phyloP scores from a whole-genome alignment of 805 yeast species.

The Cyberlindnera mississippiensis region DNA sequence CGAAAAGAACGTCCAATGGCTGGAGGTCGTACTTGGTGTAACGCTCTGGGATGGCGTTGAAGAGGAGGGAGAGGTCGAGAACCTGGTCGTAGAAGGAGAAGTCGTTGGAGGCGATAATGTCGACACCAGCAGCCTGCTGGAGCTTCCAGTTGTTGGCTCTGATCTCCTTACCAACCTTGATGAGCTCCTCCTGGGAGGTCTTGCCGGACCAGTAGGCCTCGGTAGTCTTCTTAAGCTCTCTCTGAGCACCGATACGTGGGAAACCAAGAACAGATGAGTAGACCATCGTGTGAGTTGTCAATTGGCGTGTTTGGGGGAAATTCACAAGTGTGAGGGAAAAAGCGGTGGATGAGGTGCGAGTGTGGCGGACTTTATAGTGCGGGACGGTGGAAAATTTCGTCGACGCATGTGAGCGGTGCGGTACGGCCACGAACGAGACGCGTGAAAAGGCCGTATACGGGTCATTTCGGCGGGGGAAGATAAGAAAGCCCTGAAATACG shows the following conservation, averaged over 20 bases:
- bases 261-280: conserved; percentile 96
- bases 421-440: conserved; percentile 8
- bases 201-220: conserved; percentile 99
- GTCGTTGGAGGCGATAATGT: conserved; percentile 94
- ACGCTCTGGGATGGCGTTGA: conserved; percentile 96
- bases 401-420: neutral
- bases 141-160: conserved; percentile 97
- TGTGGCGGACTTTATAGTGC: conserved; percentile 2
- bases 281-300: conserved; percentile 58
- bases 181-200: conserved; percentile 78
- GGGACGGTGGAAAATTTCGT: conserved; percentile 1
- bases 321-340: neutral
- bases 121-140: conserved; percentile 96
- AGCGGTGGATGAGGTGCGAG: neutral
- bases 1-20: conserved; percentile 88
- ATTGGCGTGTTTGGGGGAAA: conserved; percentile 1
- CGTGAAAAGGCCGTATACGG: neutral
- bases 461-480: too few relatives aligned
- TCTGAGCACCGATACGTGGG: conserved; percentile 99
- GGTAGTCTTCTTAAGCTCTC: conserved; percentile 98
- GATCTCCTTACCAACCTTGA: conserved; percentile 91
- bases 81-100: conserved; percentile 98
- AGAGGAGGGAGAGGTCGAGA: conserved; percentile 83
- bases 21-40: conserved; percentile 88
- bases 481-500: too few relatives aligned